Base-by-base conservation (phyloP, 1,139 yeast species). In the Candida sp. region DNA sequence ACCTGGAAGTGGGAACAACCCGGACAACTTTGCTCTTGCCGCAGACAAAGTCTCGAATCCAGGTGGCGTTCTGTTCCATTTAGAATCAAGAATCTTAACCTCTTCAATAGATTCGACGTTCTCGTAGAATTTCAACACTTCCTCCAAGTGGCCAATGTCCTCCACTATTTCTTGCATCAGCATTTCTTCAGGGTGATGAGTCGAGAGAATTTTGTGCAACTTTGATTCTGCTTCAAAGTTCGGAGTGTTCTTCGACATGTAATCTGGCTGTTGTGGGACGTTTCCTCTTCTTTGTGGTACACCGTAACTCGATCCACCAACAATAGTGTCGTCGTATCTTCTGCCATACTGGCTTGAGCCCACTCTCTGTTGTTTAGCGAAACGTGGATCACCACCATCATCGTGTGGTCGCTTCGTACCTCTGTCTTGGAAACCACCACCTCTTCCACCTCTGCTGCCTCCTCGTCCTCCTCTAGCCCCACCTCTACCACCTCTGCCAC, bases 11-110 rank as follows among this genome's bases (percentile, higher is more conserved):
- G 94, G 91, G 60, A 90, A 92, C 3, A 89, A 68, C 0, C 97
- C 97, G 0, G 93, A 84, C 23, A 89, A 73, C 62, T 92, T 92
- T 4, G 96, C 96, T 57, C 89, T 77, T 57, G 86, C 91, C 0
- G 96, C 89, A 1, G 90, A 81, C 3, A 90, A 85, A 9, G 81
- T 78, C 61, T 90, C 96, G 65, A 88, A 90, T 0, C 93, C 96
- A 44, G 77, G 72, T 0, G 97, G 93, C 33, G 80, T 78, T 12
- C 81, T 73, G 46, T 92, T 96, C 97, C 97, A 92, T 49, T 78
- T 70, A 0, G 89, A 77, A 38, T 78, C 81, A 7, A 75, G 63
- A 6, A 72, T 68, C 39, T 84, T 73, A 25, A 75, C 59, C 28
- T 68, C 67, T 6, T 67, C 70, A 17, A 76, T 58, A 2, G 66